Percentiles rank a stretch among this genome's conserved stretches.
phyloP scores from a whole-genome alignment of 164 flowering plant genomes.

The Malania oleifera region DNA sequence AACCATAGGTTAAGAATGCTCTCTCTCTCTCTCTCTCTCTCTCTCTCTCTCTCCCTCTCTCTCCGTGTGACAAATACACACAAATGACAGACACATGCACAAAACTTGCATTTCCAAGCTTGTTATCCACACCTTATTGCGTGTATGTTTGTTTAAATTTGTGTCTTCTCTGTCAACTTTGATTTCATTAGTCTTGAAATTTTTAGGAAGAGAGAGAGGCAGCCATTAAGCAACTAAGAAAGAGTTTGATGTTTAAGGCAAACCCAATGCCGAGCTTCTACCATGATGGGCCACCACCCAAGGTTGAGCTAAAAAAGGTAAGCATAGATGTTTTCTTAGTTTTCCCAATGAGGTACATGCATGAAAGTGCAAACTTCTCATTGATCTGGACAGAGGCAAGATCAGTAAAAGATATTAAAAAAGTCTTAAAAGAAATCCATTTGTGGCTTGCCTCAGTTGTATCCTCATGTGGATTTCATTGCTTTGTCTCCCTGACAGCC shows the following conservation, averaged over 20 bases:
- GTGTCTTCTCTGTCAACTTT: not conserved
- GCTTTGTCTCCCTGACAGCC: too few species aligned
- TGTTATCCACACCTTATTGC: too few species aligned
- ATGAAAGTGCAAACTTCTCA: too few species aligned
- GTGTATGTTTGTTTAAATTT: not conserved
- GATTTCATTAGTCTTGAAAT: not conserved
- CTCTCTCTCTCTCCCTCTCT: too few species aligned
- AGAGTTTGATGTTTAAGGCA: constrained; percentile 42
- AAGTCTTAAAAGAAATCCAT: too few species aligned
- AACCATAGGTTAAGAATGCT: not conserved
- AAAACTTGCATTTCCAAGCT: not conserved
- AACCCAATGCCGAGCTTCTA: constrained; percentile 49
- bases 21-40: too few species aligned
- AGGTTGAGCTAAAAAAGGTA: constrained; percentile 43
- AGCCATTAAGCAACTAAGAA: constrained; percentile 38
- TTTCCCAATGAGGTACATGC: too few species aligned
- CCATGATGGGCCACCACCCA: constrained; percentile 39
- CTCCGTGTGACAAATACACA: not conserved
- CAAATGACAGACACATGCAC: not conserved
- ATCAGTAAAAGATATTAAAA: too few species aligned
- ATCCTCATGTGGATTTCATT: too few species aligned
- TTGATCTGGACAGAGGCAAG: too few species aligned
- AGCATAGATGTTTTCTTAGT: too few species aligned
- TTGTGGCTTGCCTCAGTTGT: too few species aligned
- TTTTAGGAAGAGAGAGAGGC: constrained; percentile 40